Base-by-base conservation (phyloP, 2,329 filamentous ascomycete species). In the Cadophora sp. region DNA sequence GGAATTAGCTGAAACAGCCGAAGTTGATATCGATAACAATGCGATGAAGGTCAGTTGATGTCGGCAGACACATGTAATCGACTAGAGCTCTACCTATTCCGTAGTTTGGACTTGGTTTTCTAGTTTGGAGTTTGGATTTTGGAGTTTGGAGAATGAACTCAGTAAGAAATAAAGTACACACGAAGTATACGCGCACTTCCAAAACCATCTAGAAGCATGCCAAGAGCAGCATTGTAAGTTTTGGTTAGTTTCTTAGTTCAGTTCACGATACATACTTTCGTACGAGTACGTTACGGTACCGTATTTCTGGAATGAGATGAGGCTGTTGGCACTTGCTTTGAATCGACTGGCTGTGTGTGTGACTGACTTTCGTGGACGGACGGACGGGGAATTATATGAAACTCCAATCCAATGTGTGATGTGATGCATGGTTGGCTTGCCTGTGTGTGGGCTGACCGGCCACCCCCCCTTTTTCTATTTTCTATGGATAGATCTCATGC, bases 401-500 rank as follows among this genome's bases (percentile, higher is more conserved):
- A 58, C 33, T 22, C 33, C 55, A 43, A 33, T 58, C 55, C 36
- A 41, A 41, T 41, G 50, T 33, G 55, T 41, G 55, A 58, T 58
- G 33, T 58, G 55, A 58, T 58, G 55, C 55, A 58, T 58, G 55
- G 55, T 58, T 58, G 55, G 55, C 55, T n/a, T 36, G 33, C 36
- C 20, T 30, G n/a, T n/a, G n/a, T n/a, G n/a, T 30, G 27, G 27
- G 27, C 20, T 24, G 41, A 41, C 22, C 14, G 13, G 13, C 18
- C 36, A 3, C 22, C 13, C 48, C 13, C 16, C 9, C 51, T 8
- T 13, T 18, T 8, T 24, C 11, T 39, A n/a, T 41, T 4, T 41
- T 53, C 50, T 53, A 53, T 53, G 50, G 50, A 53, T 53, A 53
- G 50, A 41, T 41, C 33, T 41, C 58, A 60, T 60, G 27, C 16